These are phyloP conservation scores for Schizothecium vesticola DNA, from an alignment of 495 filamentous ascomycete species.

Conservation along the genomic window DNA sequence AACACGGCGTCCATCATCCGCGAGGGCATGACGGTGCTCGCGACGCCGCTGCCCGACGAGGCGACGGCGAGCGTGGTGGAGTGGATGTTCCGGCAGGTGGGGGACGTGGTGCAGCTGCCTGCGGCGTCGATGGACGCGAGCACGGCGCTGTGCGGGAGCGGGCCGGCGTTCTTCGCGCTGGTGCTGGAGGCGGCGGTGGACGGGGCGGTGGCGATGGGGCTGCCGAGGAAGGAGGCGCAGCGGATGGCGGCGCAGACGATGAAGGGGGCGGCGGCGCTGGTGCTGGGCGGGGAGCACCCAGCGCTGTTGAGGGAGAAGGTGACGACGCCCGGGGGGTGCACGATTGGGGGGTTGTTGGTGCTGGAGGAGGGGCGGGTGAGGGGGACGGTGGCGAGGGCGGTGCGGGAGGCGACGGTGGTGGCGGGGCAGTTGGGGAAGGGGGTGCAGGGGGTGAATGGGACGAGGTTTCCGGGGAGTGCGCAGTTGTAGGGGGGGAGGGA, in stretches of 20 bases:
- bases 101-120: conserved; percentile 59
- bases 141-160: conserved; percentile 71
- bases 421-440: conserved; percentile 65
- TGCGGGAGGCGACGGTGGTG: conserved; percentile 73
- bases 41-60: conserved; percentile 51
- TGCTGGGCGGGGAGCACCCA: conserved; percentile 69
- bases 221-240: conserved; percentile 70
- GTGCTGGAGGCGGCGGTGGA: conserved; percentile 72
- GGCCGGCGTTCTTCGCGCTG: conserved; percentile 74
- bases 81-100: conserved; percentile 74
- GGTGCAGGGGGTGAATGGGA: conserved; percentile 42
- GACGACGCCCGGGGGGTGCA: conserved; percentile 74
- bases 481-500: conserved; percentile 14
- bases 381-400: conserved; percentile 61
- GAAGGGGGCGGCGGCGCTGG: conserved; percentile 65
- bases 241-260: conserved; percentile 76
- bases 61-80: conserved; percentile 52
- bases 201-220: conserved; percentile 74
- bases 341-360: conserved; percentile 68
- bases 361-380: conserved; percentile 71
- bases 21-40: conserved; percentile 78
- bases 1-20: conserved; percentile 68
- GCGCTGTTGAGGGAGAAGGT: conserved; percentile 74
- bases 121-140: conserved; percentile 65
- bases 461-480: conserved; percentile 18